These are phyloP conservation scores for Fragilariopsis cylindrus DNA, from an alignment of 108 stramenopile genomes.

Conservation along the genomic window DNA sequence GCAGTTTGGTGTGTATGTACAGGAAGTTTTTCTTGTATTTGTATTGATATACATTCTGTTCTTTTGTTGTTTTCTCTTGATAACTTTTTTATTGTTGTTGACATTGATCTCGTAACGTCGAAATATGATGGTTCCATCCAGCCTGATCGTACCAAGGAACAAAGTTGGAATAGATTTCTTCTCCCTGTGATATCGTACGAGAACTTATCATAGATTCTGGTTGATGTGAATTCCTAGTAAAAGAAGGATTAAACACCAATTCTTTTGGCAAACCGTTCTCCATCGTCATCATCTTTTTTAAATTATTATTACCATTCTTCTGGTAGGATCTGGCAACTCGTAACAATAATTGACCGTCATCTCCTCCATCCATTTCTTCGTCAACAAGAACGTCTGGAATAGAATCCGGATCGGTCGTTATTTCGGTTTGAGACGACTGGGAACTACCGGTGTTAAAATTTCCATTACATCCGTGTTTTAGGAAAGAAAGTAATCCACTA, in stretches of 20 bases:
- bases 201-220: slow-evolving; percentile 12
- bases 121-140: slow-evolving; percentile 4
- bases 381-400: neutral
- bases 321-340: neutral
- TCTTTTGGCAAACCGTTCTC: neutral
- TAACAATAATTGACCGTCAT: neutral
- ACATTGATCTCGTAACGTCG: neutral
- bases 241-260: slow-evolving; percentile 5
- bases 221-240: neutral
- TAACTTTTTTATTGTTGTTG: neutral
- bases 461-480: slow-evolving; percentile 9
- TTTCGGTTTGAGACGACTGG: neutral
- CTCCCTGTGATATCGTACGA: slow-evolving; percentile 5
- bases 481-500: slow-evolving; percentile 11
- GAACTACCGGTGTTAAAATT: neutral
- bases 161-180: slow-evolving; percentile 4
- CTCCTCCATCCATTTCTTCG: too few species aligned
- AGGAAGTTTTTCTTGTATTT: too few species aligned
- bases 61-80: fast-evolving
- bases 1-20: too few species aligned
- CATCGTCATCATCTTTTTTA: neutral
- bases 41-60: too few species aligned
- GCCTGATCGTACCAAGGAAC: slow-evolving; percentile 15
- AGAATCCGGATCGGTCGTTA: neutral
- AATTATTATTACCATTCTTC: neutral